These are phyloP conservation scores for Cenchrus americanus DNA, from an alignment of 176 grass and related monocot genomes.

Conservation along the genomic window DNA sequence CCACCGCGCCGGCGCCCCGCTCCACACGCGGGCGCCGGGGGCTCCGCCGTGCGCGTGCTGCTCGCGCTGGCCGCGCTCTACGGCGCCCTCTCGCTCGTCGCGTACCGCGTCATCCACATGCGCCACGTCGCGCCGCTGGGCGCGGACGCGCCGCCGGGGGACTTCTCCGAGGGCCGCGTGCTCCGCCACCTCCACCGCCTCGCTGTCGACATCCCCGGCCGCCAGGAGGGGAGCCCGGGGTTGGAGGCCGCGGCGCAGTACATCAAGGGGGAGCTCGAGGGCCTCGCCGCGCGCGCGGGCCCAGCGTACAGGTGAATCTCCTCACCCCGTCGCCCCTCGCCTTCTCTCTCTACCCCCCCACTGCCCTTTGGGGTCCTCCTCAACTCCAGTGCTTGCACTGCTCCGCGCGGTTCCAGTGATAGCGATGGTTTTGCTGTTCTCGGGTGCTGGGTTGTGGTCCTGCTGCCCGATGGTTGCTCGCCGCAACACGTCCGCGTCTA, in stretches of 20 bases:
- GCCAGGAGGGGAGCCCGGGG: slow-evolving; percentile 86
- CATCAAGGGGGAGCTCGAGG: slow-evolving; percentile 79
- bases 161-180: slow-evolving; percentile 82
- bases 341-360: background rate
- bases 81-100: slow-evolving; percentile 63
- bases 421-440: background rate
- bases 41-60: slow-evolving; percentile 52
- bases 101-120: slow-evolving; percentile 79
- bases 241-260: slow-evolving; percentile 83
- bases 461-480: background rate
- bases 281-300: slow-evolving; percentile 58
- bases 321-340: too few species aligned
- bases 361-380: too few species aligned
- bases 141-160: slow-evolving; percentile 49
- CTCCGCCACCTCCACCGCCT: slow-evolving; percentile 77
- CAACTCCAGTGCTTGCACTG: background rate
- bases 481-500: background rate
- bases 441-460: slow-evolving; percentile 1
- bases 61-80: slow-evolving; percentile 70
- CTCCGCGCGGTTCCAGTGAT: background rate
- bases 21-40: background rate
- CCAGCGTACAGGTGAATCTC: slow-evolving; percentile 70
- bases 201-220: slow-evolving; percentile 73
- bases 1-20: slow-evolving; percentile 16
- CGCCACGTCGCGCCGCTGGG: slow-evolving; percentile 79